phyloP scores from a whole-genome alignment of 805 yeast species.

The Kodamaea hsintzibuensis region DNA sequence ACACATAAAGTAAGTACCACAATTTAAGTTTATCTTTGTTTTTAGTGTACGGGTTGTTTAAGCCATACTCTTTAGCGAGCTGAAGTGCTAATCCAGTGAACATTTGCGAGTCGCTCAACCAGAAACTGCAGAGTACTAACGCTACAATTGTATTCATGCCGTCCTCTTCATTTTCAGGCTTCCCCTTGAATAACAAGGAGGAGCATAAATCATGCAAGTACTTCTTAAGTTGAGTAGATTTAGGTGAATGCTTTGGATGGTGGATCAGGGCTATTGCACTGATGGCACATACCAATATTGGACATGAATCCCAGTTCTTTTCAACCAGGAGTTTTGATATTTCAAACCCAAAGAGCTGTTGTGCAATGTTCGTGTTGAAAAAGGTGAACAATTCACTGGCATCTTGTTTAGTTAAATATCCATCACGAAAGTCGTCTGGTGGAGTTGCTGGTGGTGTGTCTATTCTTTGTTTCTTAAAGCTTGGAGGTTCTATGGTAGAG shows the following conservation, averaged over 20 bases:
- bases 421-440: slow-evolving; percentile 38
- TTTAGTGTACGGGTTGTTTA: slow-evolving; percentile 34
- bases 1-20: slow-evolving; percentile 65
- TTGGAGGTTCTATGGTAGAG: neutral
- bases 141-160: slow-evolving; percentile 64
- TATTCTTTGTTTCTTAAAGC: neutral
- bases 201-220: slow-evolving; percentile 38
- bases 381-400: slow-evolving; percentile 51
- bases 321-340: slow-evolving; percentile 50
- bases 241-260: slow-evolving; percentile 44
- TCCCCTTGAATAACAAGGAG: slow-evolving; percentile 33
- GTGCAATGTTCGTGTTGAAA: slow-evolving; percentile 57
- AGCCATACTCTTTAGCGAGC: slow-evolving; percentile 54
- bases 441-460: neutral
- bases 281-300: slow-evolving; percentile 58
- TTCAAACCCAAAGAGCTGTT: slow-evolving; percentile 67
- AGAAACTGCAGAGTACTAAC: slow-evolving; percentile 63
- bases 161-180: slow-evolving; percentile 45
- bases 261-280: slow-evolving; percentile 65
- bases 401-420: slow-evolving; percentile 35
- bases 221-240: slow-evolving; percentile 26
- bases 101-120: slow-evolving; percentile 66
- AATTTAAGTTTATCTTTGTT: slow-evolving; percentile 52
- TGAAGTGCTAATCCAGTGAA: slow-evolving; percentile 70
- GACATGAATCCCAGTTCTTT: slow-evolving; percentile 54